Percentiles rank a stretch among this genome's conserved stretches.
These are phyloP conservation scores for Wakefieldia striispora DNA, from an alignment of 768 basidiomycete genomes.

Conservation along the genomic window DNA sequence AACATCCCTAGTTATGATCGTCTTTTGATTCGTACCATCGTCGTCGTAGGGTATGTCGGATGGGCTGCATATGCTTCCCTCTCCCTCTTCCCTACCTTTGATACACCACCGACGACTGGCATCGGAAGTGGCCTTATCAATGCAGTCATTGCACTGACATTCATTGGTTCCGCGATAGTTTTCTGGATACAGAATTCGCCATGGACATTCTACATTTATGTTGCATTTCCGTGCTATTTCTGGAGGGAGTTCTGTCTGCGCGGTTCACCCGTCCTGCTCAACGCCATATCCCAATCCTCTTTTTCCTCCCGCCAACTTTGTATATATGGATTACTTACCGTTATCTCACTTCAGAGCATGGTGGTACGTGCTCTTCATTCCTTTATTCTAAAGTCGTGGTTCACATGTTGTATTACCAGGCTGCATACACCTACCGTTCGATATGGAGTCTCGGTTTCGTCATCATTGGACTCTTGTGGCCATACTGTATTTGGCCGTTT, in stretches of 20 bases:
- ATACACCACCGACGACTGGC: conserved; percentile 7
- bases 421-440: conserved; percentile 66
- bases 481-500: conserved; percentile 48
- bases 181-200: conserved; percentile 68
- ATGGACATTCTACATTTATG: conserved; percentile 73
- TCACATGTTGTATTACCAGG: conserved; percentile 35
- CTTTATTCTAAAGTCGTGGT: neutral
- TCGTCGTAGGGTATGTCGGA: conserved; percentile 68
- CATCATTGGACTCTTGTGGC: conserved; percentile 65
- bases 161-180: conserved; percentile 40
- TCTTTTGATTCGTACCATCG: conserved; percentile 64
- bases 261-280: conserved; percentile 19
- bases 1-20: conserved; percentile 59
- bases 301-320: conserved; percentile 22
- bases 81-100: conserved; percentile 49
- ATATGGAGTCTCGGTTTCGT: conserved; percentile 72
- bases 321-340: conserved; percentile 32
- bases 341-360: conserved; percentile 60
- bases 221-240: conserved; percentile 74
- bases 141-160: conserved; percentile 27
- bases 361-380: conserved; percentile 57
- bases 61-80: conserved; percentile 72
- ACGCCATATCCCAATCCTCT: conserved; percentile 18
- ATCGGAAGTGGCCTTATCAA: conserved; percentile 10
- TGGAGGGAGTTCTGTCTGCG: conserved; percentile 55